Evolutionary conservation across 192 early-diverging fungal genomes (phyloP).

Genomic region (Pilaira anomala): DNA sequence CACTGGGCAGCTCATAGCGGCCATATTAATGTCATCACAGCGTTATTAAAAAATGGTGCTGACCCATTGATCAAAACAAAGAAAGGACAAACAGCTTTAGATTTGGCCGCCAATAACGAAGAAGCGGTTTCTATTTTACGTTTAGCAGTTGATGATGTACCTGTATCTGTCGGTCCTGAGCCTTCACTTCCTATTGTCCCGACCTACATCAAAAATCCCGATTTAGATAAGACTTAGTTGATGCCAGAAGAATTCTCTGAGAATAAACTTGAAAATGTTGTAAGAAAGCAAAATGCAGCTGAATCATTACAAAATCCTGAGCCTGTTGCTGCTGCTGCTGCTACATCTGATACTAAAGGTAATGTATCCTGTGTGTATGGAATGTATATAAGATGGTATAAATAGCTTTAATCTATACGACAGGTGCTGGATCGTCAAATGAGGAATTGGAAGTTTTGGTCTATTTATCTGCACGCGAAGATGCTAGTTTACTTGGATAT

Average conservation of each 20-base stretch:
- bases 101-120: conserved; percentile 53
- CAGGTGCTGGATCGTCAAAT: conserved; percentile 7
- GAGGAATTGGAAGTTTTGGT: conserved; percentile 57
- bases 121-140: conserved; percentile 4
- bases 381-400: too few relatives aligned
- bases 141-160: conserved; percentile 8
- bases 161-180: conserved; percentile 31
- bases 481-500: conserved; percentile 56
- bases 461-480: conserved; percentile 40
- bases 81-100: conserved; percentile 60
- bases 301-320: conserved; percentile 5
- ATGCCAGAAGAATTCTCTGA: conserved; percentile 57
- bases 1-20: conserved; percentile 76
- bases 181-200: conserved; percentile 48
- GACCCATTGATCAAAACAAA: conserved; percentile 47
- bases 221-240: conserved; percentile 66
- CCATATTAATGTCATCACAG: conserved; percentile 52
- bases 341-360: neutral
- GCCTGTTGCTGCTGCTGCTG: neutral
- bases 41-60: conserved; percentile 68
- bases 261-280: conserved; percentile 19
- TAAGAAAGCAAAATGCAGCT: conserved; percentile 16
- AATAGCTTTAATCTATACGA: too few relatives aligned
- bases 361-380: too few relatives aligned
- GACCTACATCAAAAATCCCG: conserved; percentile 61